Base-by-base conservation (phyloP, 768 basidiomycete species). In the Lepiota brunneoincarnata region DNA sequence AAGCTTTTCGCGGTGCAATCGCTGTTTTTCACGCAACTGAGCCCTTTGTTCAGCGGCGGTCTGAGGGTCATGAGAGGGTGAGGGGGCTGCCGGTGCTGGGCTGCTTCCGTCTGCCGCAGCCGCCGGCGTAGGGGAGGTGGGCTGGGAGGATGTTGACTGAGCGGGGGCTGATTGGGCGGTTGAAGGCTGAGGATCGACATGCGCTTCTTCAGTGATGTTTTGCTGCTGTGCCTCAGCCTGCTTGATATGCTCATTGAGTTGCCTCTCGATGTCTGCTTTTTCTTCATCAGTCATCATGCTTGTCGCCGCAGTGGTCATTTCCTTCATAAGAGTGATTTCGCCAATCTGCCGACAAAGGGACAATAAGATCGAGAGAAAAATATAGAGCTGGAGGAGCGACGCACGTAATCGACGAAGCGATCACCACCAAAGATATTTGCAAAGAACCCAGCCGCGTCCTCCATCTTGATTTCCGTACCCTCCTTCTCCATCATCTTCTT, bases 371-470 rank as follows among this genome's bases (percentile, higher is more conserved):
- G 26, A 41, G 17, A 47, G 20, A 46, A 37, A 37, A 23, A 41
- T 34, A 20, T 43, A 26, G 15, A 44, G 5, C 31, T 10, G 11
- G 14, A 26, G 52, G 35, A 5, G 51, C 31, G 23, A 77, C 92
- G 68, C 68, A 95, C 92, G 64, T 92, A 93, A 67, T 94, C 92
- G 54, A 76, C 72, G 67, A 97, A 97, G 21, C 89, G 81, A 63
- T 96, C 95, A 20, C 97, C 96, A 49, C 94, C 94, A 66, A 99
- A 99, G 14, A 98, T 91, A 63, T 90, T 88, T 17, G 91, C 89
- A 65, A 99, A 99, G 77, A 99, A 91, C 54, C 90, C 89, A 35
- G 91, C 87, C 2, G 97, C 93, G 64, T 99, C 95, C 42, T 93
- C 89, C 81, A 95, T 89, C 37, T 78, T 84, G 41, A 81, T 66